phyloP scores from a whole-genome alignment of 1,284 basidiomycete genomes.

The Apiotrichum veenhuisii region DNA sequence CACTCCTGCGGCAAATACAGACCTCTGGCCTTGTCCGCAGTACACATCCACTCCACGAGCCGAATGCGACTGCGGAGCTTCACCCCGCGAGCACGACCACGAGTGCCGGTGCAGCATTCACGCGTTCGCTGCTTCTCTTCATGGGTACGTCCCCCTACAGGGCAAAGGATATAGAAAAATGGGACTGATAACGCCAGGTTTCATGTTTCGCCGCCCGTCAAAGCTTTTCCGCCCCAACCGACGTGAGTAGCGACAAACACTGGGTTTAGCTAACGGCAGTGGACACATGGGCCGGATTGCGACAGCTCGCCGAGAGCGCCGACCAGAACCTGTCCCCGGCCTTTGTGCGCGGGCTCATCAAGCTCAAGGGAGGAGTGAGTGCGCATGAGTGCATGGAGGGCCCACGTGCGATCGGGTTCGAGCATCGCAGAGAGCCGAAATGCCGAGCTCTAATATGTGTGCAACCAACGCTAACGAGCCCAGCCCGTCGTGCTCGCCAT shows the following conservation, averaged over 20 bases:
- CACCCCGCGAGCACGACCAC: slow-evolving; percentile 25
- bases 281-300: slow-evolving; percentile 46
- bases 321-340: slow-evolving; percentile 44
- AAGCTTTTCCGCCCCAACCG: slow-evolving; percentile 47
- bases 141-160: slow-evolving; percentile 25
- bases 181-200: slow-evolving; percentile 22
- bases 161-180: background rate
- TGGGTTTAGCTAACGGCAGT: slow-evolving; percentile 35
- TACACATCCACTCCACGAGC: background rate
- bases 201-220: slow-evolving; percentile 47
- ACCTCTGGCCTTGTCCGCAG: background rate
- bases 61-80: background rate
- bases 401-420: background rate
- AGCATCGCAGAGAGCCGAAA: no score
- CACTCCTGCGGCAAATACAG: background rate
- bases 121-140: slow-evolving; percentile 44
- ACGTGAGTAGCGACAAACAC: slow-evolving; percentile 26
- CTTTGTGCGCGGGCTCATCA: slow-evolving; percentile 42
- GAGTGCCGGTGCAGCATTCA: slow-evolving; percentile 43
- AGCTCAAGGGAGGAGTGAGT: slow-evolving; percentile 36
- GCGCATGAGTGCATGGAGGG: no score
- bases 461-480: background rate
- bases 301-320: slow-evolving; percentile 44
- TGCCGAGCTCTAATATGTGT: no score
- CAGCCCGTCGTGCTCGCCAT: slow-evolving; percentile 28